Conservation (phyloP, 2,329 filamentous ascomycete genomes). For the Botrytis byssoidea region DNA sequence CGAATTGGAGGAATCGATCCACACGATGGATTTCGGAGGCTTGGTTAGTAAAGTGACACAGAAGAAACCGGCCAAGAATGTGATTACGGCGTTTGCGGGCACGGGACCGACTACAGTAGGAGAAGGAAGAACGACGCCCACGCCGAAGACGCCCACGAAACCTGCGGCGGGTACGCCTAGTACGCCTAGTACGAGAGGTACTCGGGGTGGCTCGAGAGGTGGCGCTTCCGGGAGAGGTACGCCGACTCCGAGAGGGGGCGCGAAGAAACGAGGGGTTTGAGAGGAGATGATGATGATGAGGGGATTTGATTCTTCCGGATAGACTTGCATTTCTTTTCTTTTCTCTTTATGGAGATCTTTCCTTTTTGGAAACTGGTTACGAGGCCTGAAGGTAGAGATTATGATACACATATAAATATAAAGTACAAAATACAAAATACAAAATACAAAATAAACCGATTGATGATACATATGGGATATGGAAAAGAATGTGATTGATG, state of each 20-base stretch:
- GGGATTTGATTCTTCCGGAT: neutral
- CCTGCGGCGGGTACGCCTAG: neutral
- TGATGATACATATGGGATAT: neutral
- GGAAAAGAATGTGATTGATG: too few relatives aligned
- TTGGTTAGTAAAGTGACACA: neutral
- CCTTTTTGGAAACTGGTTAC: neutral
- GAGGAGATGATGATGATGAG: neutral
- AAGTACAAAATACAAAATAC: neutral
- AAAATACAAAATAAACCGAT: neutral
- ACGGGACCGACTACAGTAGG: neutral
- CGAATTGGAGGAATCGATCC: neutral
- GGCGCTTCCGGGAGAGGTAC: neutral
- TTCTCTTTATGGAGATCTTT: neutral
- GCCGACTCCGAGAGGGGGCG: neutral
- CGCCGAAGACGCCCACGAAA: neutral
- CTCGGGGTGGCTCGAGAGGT: neutral
- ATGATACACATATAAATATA: neutral
- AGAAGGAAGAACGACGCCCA: neutral
- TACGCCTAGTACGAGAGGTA: neutral
- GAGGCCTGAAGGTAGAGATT: neutral
- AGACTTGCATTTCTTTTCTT: neutral
- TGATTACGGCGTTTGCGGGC: neutral
- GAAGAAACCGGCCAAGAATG: neutral
- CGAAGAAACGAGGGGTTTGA: neutral
- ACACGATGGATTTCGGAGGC: slow-evolving; percentile 6